Evolutionary conservation across 2,329 filamentous ascomycete genomes (phyloP).

Genomic region (Cladophialophora exuberans): DNA sequence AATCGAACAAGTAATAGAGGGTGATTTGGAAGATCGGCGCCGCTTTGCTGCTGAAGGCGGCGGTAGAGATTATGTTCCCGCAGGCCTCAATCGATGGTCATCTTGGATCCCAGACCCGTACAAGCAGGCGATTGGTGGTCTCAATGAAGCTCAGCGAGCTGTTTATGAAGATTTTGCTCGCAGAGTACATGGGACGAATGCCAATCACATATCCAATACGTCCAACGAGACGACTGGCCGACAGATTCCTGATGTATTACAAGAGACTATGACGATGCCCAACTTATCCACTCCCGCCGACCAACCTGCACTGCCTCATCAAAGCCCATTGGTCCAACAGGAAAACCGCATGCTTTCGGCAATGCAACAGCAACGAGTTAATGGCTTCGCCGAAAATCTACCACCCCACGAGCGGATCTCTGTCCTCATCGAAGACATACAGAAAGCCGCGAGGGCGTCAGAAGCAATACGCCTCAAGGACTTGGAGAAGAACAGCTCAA

Average conservation of each 20-base stretch:
- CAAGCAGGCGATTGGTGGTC: constrained; percentile 77
- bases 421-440: constrained; percentile 59
- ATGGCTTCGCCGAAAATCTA: constrained; percentile 63
- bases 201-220: constrained; percentile 57
- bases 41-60: constrained; percentile 69
- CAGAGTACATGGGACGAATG: constrained; percentile 70
- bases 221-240: constrained; percentile 61
- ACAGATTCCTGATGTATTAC: constrained; percentile 65
- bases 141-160: constrained; percentile 89
- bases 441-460: constrained; percentile 59
- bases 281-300: constrained; percentile 66
- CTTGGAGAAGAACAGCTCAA: constrained; percentile 56
- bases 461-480: constrained; percentile 62
- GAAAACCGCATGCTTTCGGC: constrained; percentile 44
- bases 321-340: constrained; percentile 57
- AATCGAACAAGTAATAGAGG: constrained; percentile 90
- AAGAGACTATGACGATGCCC: constrained; percentile 64
- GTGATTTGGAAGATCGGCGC: constrained; percentile 75
- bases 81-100: constrained; percentile 81
- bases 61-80: constrained; percentile 29
- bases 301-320: constrained; percentile 63
- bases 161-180: constrained; percentile 97
- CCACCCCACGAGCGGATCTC: constrained; percentile 58
- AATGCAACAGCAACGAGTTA: constrained; percentile 51
- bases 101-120: constrained; percentile 93